Conservation (phyloP, 176 grass and related monocot genomes). For the Typha latifolia region DNA sequence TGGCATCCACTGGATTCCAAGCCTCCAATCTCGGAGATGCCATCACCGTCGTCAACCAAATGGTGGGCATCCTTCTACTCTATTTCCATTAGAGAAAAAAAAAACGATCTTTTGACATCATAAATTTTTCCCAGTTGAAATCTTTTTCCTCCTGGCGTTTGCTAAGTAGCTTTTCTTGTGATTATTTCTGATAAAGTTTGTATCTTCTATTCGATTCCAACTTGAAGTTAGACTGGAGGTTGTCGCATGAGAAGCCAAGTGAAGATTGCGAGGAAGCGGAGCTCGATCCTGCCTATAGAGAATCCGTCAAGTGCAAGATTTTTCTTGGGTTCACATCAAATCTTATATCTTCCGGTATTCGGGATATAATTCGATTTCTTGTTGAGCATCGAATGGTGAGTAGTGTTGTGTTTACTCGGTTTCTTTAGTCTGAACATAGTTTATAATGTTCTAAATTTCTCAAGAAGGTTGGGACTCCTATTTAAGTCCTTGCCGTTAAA, state of each 20-base stretch:
- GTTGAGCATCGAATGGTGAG: constrained; percentile 84
- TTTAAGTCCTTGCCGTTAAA: too few relatives aligned
- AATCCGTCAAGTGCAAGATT: constrained; percentile 88
- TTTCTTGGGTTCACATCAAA: constrained; percentile 98
- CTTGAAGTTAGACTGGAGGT: constrained; percentile 83
- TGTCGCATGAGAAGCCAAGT: constrained; percentile 53
- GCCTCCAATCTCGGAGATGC: constrained; percentile 75
- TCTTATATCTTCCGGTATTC: constrained; percentile 77
- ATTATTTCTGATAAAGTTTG: background rate
- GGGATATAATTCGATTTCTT: constrained; percentile 72
- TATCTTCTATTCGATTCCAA: background rate
- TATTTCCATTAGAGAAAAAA: too few relatives aligned
- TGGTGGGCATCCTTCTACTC: constrained; percentile 24
- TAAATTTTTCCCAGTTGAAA: too few relatives aligned
- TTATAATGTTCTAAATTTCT: too few relatives aligned
- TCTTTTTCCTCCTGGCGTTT: too few relatives aligned
- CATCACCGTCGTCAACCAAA: constrained; percentile 63
- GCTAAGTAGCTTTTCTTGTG: background rate
- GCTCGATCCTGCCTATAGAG: constrained; percentile 54
- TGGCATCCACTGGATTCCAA: constrained; percentile 67
- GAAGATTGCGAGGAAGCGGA: constrained; percentile 48
- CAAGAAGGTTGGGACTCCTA: too few relatives aligned
- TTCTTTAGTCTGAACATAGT: too few relatives aligned
- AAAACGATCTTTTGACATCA: too few relatives aligned
- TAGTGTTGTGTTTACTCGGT: background rate